These are phyloP conservation scores for Echria macrotheca DNA, from an alignment of 495 filamentous ascomycete species.

Conservation along the genomic window DNA sequence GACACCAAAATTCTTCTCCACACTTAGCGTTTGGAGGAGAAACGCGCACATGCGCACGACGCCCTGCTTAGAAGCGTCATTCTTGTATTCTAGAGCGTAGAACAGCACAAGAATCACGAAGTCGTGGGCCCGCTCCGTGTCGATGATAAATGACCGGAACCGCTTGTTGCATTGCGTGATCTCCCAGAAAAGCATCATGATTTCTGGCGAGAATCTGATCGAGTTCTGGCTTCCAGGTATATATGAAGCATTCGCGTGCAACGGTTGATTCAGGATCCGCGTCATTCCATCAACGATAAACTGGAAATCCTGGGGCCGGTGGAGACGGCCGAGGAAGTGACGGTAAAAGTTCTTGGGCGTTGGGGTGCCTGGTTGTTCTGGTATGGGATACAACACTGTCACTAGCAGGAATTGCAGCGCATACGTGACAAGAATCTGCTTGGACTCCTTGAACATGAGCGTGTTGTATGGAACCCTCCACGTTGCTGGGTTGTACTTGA, in stretches of 20 bases:
- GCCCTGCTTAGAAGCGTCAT: constrained; percentile 82
- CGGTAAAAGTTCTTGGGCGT: constrained; percentile 82
- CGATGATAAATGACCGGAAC: constrained; percentile 94
- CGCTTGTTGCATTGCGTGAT: constrained; percentile 95
- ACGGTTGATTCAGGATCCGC: constrained; percentile 83
- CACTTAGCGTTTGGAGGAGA: constrained; percentile 89
- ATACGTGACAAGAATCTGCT: constrained; percentile 85
- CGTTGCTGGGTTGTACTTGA: constrained; percentile 93
- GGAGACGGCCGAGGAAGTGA: constrained; percentile 84
- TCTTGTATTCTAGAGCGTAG: constrained; percentile 83
- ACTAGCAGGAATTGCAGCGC: constrained; percentile 87
- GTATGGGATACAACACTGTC: constrained; percentile 83
- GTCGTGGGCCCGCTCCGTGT: constrained; percentile 88
- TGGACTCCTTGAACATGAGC: constrained; percentile 88
- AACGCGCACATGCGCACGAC: constrained; percentile 96
- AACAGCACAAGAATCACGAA: constrained; percentile 87
- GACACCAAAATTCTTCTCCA: constrained; percentile 84
- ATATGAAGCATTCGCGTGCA: constrained; percentile 82
- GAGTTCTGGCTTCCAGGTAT: constrained; percentile 80
- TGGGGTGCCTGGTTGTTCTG: constrained; percentile 58
- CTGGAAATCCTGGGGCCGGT: constrained; percentile 95
- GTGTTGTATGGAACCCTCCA: constrained; percentile 97
- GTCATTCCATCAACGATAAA: constrained; percentile 97
- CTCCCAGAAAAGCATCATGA: constrained; percentile 98
- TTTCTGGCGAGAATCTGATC: constrained; percentile 87